phyloP scores from a whole-genome alignment of 2,329 filamentous ascomycete genomes.

The Fusarium vanettenii region DNA sequence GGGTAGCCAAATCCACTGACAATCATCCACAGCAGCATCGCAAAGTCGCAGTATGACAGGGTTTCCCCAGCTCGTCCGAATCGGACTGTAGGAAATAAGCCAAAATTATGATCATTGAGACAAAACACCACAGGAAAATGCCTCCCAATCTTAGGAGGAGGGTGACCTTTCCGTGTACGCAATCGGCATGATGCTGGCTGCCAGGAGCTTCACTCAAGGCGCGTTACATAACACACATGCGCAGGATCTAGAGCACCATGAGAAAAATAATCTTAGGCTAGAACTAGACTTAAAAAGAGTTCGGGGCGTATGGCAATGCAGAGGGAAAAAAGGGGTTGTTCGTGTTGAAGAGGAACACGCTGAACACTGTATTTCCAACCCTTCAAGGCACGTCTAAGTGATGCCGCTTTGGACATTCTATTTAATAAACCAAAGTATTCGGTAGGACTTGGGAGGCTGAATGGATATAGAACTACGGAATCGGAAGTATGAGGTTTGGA shows the following conservation, averaged over 20 bases:
- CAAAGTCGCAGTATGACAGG: not conserved
- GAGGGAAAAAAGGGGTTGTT: not conserved
- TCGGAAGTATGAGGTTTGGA: not conserved
- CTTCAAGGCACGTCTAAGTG: not conserved
- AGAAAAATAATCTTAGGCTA: not conserved
- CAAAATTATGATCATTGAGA: not conserved
- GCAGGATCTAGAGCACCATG: not conserved
- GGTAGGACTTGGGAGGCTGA: not conserved
- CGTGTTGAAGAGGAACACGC: not conserved
- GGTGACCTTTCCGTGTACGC: not conserved
- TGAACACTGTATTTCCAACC: not conserved
- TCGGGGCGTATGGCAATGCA: too few species aligned
- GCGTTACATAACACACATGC: not conserved
- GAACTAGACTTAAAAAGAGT: not conserved
- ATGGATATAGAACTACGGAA: not conserved
- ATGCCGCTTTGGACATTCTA: not conserved
- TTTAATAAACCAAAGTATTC: not conserved
- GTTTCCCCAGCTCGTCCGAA: not conserved
- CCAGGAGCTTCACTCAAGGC: not conserved
- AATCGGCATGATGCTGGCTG: not conserved
- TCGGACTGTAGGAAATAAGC: rapidly evolving
- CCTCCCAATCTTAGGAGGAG: not conserved
- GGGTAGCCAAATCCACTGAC: not conserved
- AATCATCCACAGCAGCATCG: not conserved
- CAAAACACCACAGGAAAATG: not conserved